Conservation (phyloP, 495 filamentous ascomycete species). For the Evernia prunastri region DNA sequence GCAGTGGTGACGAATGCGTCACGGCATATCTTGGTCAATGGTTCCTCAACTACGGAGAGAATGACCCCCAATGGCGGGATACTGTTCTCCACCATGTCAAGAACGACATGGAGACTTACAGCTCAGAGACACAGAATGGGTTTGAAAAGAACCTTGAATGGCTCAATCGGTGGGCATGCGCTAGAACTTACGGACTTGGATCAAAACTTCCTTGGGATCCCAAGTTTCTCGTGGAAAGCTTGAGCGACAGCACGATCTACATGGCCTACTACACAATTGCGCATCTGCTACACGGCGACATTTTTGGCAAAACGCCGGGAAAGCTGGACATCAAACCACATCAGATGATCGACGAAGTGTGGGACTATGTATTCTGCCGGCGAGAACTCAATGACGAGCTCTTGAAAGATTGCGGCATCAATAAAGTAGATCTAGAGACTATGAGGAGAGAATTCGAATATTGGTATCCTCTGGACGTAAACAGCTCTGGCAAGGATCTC, state of each 20-base stretch:
- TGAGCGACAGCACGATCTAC: slow-evolving; percentile 89
- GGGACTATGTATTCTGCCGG: slow-evolving; percentile 85
- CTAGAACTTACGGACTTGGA: slow-evolving; percentile 84
- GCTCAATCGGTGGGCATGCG: slow-evolving; percentile 94
- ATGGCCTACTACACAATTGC: slow-evolving; percentile 96
- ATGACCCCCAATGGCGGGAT: slow-evolving; percentile 67
- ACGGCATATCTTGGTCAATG: slow-evolving; percentile 93
- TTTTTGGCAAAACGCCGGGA: slow-evolving; percentile 70
- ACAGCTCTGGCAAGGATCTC: slow-evolving; percentile 79
- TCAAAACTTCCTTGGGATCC: slow-evolving; percentile 94
- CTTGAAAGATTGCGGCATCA: slow-evolving; percentile 57
- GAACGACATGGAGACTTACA: slow-evolving; percentile 71
- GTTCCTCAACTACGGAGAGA: slow-evolving; percentile 93
- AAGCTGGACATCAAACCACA: slow-evolving; percentile 61
- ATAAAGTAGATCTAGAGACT: slow-evolving; percentile 59
- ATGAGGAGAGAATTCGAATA: slow-evolving; percentile 92
- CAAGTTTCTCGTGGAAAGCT: slow-evolving; percentile 83
- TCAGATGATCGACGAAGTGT: slow-evolving; percentile 93
- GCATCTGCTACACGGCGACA: slow-evolving; percentile 75
- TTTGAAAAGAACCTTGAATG: slow-evolving; percentile 82
- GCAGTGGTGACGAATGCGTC: slow-evolving; percentile 84
- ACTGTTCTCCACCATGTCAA: slow-evolving; percentile 66
- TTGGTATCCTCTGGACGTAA: slow-evolving; percentile 89
- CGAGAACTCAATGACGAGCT: slow-evolving; percentile 59
- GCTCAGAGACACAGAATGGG: slow-evolving; percentile 69